phyloP scores from a whole-genome alignment of 1,139 yeast genomes.

The Yamadazyma epiphylla region DNA sequence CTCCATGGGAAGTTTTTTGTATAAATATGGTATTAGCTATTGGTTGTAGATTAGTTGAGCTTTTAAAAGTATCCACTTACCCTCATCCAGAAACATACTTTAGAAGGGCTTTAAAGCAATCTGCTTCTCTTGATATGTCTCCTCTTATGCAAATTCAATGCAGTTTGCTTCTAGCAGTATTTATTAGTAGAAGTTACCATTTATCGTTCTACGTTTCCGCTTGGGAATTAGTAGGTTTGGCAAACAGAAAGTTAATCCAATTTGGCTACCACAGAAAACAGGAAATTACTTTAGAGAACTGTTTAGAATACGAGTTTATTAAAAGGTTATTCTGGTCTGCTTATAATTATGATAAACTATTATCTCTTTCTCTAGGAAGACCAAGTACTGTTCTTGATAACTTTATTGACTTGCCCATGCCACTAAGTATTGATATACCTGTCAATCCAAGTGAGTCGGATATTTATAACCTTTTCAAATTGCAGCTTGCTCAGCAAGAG shows the following conservation, averaged over 20 bases:
- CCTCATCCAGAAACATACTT: conserved; percentile 12
- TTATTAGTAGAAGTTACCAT: conserved; percentile 13
- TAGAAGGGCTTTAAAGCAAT: conserved; percentile 9
- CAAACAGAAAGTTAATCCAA: conserved; percentile 13
- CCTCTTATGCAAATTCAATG: conserved; percentile 11
- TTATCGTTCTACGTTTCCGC: conserved; percentile 13
- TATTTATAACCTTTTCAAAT: conserved; percentile 5
- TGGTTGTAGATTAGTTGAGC: conserved; percentile 12
- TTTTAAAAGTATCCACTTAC: conserved; percentile 10
- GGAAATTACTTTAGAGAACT: conserved; percentile 4
- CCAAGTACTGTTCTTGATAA: conserved; percentile 12
- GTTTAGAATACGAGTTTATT: conserved; percentile 11
- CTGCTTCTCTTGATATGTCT: conserved; percentile 6
- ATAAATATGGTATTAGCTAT: conserved; percentile 12
- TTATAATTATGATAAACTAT: conserved; percentile 12
- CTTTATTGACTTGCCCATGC: conserved; percentile 14
- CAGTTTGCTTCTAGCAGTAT: conserved; percentile 11
- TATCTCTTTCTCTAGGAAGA: conserved; percentile 12
- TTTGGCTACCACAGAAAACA: conserved; percentile 11
- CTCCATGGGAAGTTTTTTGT: conserved; percentile 11
- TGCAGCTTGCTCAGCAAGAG: conserved; percentile 9
- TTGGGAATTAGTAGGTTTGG: conserved; percentile 14
- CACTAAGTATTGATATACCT: conserved; percentile 9
- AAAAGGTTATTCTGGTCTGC: conserved; percentile 14
- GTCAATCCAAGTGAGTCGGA: conserved; percentile 7